phyloP scores from a whole-genome alignment of 1,284 basidiomycete species.

The Hypsizygus ulmarius region DNA sequence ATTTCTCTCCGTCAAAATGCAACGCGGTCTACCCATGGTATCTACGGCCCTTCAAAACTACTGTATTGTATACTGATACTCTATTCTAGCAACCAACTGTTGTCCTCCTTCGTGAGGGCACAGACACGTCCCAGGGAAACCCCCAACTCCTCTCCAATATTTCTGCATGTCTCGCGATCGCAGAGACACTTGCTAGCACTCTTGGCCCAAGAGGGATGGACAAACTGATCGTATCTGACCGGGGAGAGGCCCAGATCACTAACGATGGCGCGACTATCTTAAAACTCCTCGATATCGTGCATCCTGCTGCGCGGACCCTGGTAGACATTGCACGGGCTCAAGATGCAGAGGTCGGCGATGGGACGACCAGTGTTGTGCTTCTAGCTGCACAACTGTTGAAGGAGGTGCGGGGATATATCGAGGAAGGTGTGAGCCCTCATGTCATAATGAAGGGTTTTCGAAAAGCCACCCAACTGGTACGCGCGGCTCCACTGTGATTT shows the following conservation, averaged over 20 bases:
- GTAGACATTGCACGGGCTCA: slow-evolving; percentile 98
- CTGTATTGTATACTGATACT: slow-evolving; percentile 4
- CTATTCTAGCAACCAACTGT: slow-evolving; percentile 86
- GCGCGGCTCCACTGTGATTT: slow-evolving; percentile 27
- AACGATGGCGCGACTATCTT: slow-evolving; percentile 99
- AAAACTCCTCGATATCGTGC: slow-evolving; percentile 95
- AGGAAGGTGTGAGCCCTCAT: slow-evolving; percentile 97
- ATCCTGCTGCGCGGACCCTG: slow-evolving; percentile 93
- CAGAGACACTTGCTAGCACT: slow-evolving; percentile 89
- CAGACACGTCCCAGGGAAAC: slow-evolving; percentile 94
- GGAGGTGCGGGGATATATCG: slow-evolving; percentile 89
- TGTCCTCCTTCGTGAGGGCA: slow-evolving; percentile 92
- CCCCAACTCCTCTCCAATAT: slow-evolving; percentile 96
- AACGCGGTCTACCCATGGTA: slow-evolving; percentile 72
- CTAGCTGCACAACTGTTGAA: slow-evolving; percentile 94
- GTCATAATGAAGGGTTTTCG: slow-evolving; percentile 97
- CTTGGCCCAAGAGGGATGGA: slow-evolving; percentile 99
- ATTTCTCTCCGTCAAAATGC: slow-evolving; percentile 52
- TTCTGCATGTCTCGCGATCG: slow-evolving; percentile 88
- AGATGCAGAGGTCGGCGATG: slow-evolving; percentile 98
- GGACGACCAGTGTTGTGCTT: slow-evolving; percentile 94
- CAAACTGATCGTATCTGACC: slow-evolving; percentile 90
- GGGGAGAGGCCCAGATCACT: slow-evolving; percentile 96
- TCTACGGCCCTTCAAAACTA: background rate
- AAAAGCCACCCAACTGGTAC: slow-evolving; percentile 83